Conservation (phyloP, 2,329 filamentous ascomycete species). For the Aspergillus texensis region DNA sequence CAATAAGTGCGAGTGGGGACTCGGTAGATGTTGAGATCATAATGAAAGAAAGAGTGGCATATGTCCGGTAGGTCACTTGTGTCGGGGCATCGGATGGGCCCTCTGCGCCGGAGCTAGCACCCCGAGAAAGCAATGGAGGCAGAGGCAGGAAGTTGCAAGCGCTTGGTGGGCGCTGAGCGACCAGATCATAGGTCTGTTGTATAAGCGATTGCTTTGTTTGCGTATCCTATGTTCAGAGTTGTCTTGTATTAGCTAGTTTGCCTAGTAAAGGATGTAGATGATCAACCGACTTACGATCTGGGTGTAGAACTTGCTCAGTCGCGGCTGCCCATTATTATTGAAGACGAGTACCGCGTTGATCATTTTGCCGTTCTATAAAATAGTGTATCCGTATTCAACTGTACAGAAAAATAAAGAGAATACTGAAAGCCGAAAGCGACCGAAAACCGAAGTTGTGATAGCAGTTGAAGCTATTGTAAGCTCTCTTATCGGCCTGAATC, state of each 20-base stretch:
- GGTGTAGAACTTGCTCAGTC: conserved; percentile 97
- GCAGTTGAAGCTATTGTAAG: neutral
- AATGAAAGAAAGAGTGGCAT: conserved; percentile 98
- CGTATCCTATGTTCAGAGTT: conserved; percentile 71
- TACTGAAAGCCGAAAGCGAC: neutral
- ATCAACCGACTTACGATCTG: conserved; percentile 68
- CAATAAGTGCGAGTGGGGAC: conserved; percentile 90
- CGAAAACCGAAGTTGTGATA: neutral
- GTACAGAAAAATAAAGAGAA: neutral
- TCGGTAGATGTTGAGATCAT: conserved; percentile 96
- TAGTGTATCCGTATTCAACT: neutral
- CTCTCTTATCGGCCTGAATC: conserved; percentile 18
- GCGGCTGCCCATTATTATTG: conserved; percentile 95
- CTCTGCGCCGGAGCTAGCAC: conserved; percentile 48
- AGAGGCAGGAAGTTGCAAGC: conserved; percentile 96
- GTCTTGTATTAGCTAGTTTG: conserved; percentile 2
- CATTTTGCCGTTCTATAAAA: conserved; percentile 57
- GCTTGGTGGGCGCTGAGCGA: conserved; percentile 85
- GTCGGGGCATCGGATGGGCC: conserved; percentile 86
- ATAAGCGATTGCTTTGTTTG: conserved; percentile 96
- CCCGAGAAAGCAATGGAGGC: conserved; percentile 65
- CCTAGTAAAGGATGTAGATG: neutral
- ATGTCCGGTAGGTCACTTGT: conserved; percentile 96
- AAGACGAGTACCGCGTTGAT: conserved; percentile 99
- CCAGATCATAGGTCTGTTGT: conserved; percentile 94